A percentile compares a stretch with the other conserved stretches of the same genome.
phyloP scores from a whole-genome alignment of 108 stramenopile genomes.

The Conticribra guillardii region DNA sequence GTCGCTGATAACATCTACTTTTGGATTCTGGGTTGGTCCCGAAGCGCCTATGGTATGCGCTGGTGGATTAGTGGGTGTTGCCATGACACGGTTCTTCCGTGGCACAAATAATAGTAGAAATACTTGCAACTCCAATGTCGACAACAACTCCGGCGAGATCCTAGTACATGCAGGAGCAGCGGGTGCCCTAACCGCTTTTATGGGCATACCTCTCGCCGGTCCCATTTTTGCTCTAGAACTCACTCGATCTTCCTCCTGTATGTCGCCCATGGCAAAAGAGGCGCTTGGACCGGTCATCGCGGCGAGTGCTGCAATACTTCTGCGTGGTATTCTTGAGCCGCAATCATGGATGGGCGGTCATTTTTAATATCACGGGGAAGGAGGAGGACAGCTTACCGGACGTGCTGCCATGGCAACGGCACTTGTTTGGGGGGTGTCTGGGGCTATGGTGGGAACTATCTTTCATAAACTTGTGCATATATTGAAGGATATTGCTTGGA shows the following conservation, averaged over 20 bases:
- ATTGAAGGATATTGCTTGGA: conserved; percentile 49
- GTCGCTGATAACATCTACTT: too few species aligned
- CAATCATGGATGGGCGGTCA: conserved; percentile 53
- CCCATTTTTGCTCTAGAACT: conserved; percentile 70
- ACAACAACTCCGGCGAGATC: conserved; percentile 22
- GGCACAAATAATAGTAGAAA: conserved; percentile 28
- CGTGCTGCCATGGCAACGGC: conserved; percentile 42
- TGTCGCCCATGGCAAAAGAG: conserved; percentile 27
- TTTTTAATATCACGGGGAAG: too few species aligned
- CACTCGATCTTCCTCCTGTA: conserved; percentile 47
- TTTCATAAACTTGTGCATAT: conserved; percentile 55
- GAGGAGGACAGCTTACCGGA: too few species aligned
- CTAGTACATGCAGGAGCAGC: conserved; percentile 58
- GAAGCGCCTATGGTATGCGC: conserved; percentile 71
- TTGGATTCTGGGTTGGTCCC: conserved; percentile 68
- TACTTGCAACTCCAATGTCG: conserved; percentile 24
- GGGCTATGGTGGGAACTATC: conserved; percentile 57
- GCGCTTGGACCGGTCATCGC: conserved; percentile 46
- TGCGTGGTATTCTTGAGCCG: conserved; percentile 42
- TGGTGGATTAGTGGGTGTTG: conserved; percentile 31
- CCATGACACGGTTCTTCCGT: conserved; percentile 22
- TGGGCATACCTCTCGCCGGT: conserved; percentile 69
- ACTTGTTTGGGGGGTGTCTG: conserved; percentile 49
- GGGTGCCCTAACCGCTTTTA: conserved; percentile 67
- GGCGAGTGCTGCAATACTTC: conserved; percentile 48